phyloP scores from a whole-genome alignment of 352 stramenopile species.

The Globisporangium paddicum region DNA sequence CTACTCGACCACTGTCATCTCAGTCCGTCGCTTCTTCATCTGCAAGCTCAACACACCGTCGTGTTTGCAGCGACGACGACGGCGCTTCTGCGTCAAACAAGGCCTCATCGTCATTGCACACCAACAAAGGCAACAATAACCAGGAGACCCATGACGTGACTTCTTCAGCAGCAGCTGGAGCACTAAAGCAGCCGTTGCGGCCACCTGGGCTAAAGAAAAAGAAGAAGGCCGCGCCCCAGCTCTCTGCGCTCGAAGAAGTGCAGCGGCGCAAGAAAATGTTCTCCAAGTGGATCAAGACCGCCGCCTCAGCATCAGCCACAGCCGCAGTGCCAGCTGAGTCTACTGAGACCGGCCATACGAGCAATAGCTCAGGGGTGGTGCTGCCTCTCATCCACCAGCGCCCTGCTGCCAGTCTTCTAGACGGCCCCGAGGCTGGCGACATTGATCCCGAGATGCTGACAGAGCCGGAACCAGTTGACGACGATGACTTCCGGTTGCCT shows the following conservation, averaged over 20 bases:
- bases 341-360: neutral
- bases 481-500: neutral
- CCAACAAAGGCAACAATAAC: constrained; percentile 15
- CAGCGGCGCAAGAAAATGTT: constrained; percentile 73
- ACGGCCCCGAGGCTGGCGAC: neutral
- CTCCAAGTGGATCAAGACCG: constrained; percentile 58
- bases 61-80: neutral
- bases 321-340: neutral
- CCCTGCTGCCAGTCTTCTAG: neutral
- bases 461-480: neutral
- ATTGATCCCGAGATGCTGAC: neutral
- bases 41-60: neutral
- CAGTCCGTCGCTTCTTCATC: neutral
- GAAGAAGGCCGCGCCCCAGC: constrained; percentile 19
- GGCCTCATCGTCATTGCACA: neutral
- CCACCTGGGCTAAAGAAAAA: constrained; percentile 15
- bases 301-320: neutral
- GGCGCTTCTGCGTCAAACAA: neutral
- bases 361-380: neutral
- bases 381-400: constrained; percentile 9
- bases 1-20: neutral
- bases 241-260: constrained; percentile 47
- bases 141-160: constrained; percentile 33
- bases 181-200: neutral
- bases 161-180: neutral